Percentiles rank a stretch among this genome's conserved stretches.
phyloP scores from a whole-genome alignment of 441 rosid genomes.

The Populus hybrid region DNA sequence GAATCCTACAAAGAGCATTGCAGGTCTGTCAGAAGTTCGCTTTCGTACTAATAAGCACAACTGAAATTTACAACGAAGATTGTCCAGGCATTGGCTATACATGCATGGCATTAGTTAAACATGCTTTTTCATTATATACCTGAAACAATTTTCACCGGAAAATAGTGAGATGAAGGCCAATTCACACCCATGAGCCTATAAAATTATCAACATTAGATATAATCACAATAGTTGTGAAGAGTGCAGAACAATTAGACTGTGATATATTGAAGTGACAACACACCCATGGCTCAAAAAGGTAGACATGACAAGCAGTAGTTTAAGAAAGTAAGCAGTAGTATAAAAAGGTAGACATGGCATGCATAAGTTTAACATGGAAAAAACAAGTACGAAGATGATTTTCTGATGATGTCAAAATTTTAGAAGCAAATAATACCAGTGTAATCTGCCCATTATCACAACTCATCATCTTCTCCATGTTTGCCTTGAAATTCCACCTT shows the following conservation, averaged over 20 bases:
- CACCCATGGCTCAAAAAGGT: neutral
- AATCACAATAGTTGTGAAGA: conserved; percentile 17
- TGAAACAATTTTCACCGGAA: conserved; percentile 38
- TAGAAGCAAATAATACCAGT: conserved; percentile 33
- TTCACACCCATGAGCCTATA: conserved; percentile 61
- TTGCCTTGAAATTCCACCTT: conserved; percentile 63
- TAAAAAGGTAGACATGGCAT: neutral
- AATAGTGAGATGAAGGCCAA: conserved; percentile 51
- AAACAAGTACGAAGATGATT: too few relatives aligned
- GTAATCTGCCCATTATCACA: conserved; percentile 44
- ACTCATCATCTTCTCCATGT: conserved; percentile 50
- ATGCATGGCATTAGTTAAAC: conserved; percentile 6
- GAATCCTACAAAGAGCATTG: conserved; percentile 37
- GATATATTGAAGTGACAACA: neutral
- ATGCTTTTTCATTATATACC: conserved; percentile 32
- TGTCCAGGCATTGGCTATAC: neutral
- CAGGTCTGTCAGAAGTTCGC: conserved; percentile 13
- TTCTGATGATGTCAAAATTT: neutral
- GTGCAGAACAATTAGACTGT: conserved; percentile 3
- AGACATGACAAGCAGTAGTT: neutral
- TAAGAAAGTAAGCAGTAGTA: neutral
- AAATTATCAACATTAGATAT: conserved; percentile 4
- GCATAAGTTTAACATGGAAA: neutral
- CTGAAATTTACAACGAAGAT: neutral
- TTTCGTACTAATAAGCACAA: neutral